Evolutionary conservation across 139 green algal genomes (phyloP).

Genomic region (Volvox africanus): DNA sequence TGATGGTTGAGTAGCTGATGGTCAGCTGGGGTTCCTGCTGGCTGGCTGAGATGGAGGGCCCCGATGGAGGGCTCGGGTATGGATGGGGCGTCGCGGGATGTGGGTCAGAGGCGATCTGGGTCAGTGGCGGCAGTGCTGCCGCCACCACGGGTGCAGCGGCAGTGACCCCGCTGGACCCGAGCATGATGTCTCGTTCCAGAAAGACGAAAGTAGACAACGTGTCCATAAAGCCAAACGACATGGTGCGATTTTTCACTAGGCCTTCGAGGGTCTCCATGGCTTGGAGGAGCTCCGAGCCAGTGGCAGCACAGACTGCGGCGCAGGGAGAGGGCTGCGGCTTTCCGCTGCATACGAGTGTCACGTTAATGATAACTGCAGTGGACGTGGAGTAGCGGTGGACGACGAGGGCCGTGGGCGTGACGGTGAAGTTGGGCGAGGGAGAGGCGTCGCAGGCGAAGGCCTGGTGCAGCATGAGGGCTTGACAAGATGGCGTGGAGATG

Average conservation of each 20-base stretch:
- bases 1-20: not conserved
- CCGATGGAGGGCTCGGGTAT: not conserved
- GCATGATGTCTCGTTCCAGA: not conserved
- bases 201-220: not conserved
- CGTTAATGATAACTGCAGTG: not conserved
- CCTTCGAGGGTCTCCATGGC: not conserved
- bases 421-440: constrained; percentile 12
- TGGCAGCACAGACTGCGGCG: not conserved
- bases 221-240: too few species aligned
- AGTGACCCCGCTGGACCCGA: too few species aligned
- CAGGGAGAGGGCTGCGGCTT: not conserved
- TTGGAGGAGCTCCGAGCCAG: not conserved
- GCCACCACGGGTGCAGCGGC: too few species aligned
- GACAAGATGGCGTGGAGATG: not conserved
- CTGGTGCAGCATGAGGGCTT: not conserved
- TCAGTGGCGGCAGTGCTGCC: too few species aligned
- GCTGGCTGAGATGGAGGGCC: too few species aligned
- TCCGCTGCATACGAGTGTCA: not conserved
- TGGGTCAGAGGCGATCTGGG: too few species aligned
- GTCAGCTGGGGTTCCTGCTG: not conserved
- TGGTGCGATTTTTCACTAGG: not conserved
- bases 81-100: too few species aligned
- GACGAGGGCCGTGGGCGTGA: not conserved
- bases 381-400: not conserved
- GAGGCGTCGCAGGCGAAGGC: not conserved